phyloP scores from a whole-genome alignment of 2,329 filamentous ascomycete species.

The Pseudogymnoascus sp. region DNA sequence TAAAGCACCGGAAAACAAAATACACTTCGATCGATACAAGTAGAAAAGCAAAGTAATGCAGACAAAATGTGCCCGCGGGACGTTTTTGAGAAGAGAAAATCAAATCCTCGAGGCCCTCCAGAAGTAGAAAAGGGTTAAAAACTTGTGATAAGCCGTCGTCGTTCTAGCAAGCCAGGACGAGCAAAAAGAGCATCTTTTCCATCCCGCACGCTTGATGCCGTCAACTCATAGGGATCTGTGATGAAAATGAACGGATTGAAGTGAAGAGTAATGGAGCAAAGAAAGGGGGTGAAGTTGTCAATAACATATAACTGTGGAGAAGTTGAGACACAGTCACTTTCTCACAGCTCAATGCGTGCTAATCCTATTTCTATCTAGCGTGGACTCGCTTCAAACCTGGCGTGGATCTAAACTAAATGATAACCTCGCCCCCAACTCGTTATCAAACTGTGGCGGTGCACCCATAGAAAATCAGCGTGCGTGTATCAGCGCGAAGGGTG shows the following conservation, averaged over 20 bases:
- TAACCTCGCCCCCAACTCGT: not conserved
- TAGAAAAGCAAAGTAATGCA: not conserved
- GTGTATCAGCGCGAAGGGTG: not conserved
- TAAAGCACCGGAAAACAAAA: not conserved
- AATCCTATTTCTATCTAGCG: not conserved
- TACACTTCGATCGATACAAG: not conserved
- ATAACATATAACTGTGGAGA: constrained; percentile 2
- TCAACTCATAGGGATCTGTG: not conserved
- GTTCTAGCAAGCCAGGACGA: constrained; percentile 6
- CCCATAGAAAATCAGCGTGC: not conserved
- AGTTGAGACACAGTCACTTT: not conserved
- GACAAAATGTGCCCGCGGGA: not conserved
- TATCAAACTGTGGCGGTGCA: constrained; percentile 3
- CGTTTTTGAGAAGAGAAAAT: not conserved
- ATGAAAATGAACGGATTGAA: constrained; percentile 5
- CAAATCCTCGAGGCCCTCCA: not conserved
- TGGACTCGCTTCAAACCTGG: not conserved
- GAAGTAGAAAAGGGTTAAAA: constrained; percentile 6
- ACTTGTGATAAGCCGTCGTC: not conserved
- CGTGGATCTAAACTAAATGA: not conserved
- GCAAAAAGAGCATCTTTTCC: constrained; percentile 2
- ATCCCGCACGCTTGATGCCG: not conserved
- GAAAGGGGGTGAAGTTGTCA: constrained; percentile 5
- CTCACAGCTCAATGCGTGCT: not conserved
- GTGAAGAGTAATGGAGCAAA: constrained; percentile 2